Base-by-base conservation (phyloP, 2,329 filamentous ascomycete species). In the Ophiocordyceps sinensis region DNA sequence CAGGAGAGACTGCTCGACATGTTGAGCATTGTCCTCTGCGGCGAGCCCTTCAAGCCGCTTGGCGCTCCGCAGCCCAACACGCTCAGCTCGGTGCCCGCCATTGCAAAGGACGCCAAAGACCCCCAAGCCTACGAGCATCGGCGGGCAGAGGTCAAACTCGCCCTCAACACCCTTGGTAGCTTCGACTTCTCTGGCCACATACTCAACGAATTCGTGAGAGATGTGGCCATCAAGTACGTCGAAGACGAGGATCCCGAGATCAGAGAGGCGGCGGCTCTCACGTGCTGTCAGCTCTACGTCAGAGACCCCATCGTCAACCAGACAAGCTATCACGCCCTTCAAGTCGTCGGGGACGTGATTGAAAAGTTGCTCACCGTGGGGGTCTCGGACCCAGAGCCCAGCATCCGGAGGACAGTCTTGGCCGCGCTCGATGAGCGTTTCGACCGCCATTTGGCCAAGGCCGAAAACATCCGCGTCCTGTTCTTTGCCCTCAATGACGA, bases 401-500 rank as follows among this genome's bases (percentile, higher is more conserved):
- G 83, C 49, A 99, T 98, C 47, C 79, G 91, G 44, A 75, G 79
- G 52, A 94, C 86, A 0, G 89, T 98, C 3, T 71, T 98, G 19
- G 78, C 81, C 39, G 91, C 91, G 15, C 71, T 99, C 10, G 91
- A 96, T 57, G 79, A 85, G 48, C 84, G 91, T 40, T 99, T 99
- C 53, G 91, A 98, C 56, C 81, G 86, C 37, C 91, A 98, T 57
- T 71, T 99, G n/a, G 87, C 87, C 35, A 94, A 95, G 59, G 88
- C 93, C 1, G 89, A 98, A 59, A 98, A 98, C 54, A 93, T 98
- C 38, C 79, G 93, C 17, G 94, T 88, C 13, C 66, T 98, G 0
- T 96, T 99, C 61, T 81, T 96, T 44, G 89, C 91, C 1, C 73
- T 98, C 14, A 95, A 98, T 50, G 91, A 99, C 53, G 89, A 96